A percentile compares a stretch with the other conserved stretches of the same genome.
These are phyloP conservation scores for Citeromyces siamensis DNA, from an alignment of 1,139 yeast species.

Conservation along the genomic window DNA sequence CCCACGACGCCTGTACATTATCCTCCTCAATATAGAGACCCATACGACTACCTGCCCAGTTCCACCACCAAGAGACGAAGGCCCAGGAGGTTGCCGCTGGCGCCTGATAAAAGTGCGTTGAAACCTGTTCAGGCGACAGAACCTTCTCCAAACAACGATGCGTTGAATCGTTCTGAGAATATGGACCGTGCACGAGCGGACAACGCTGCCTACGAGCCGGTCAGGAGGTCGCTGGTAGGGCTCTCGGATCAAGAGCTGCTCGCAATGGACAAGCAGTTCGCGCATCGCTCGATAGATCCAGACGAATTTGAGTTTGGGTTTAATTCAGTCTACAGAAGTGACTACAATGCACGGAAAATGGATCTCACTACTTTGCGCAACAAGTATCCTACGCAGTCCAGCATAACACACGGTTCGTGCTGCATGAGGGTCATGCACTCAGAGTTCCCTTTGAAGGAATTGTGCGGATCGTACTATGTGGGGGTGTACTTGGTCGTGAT, in stretches of 20 bases:
- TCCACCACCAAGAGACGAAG: background rate
- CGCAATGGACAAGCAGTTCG: constrained; percentile 45
- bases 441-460: constrained; percentile 4
- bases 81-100: constrained; percentile 1
- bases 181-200: constrained; percentile 23
- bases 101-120: background rate
- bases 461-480: constrained; percentile 6
- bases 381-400: constrained; percentile 39
- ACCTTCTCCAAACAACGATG: no score
- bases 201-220: no score
- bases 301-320: constrained; percentile 15
- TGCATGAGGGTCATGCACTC: constrained; percentile 9
- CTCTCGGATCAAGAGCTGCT: constrained; percentile 56
- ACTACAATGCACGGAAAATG: constrained; percentile 9
- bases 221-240: constrained; percentile 31
- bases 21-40: constrained; percentile 9
- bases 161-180: background rate
- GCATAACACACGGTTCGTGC: constrained; percentile 34
- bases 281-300: constrained; percentile 15
- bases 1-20: constrained; percentile 9
- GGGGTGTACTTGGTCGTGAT: constrained; percentile 48
- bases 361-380: constrained; percentile 14
- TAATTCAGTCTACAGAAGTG: background rate
- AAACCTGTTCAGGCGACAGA: background rate
- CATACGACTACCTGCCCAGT: constrained; percentile 6